These are phyloP conservation scores for Colletotrichum melonis DNA, from an alignment of 2,329 filamentous ascomycete genomes.

Conservation along the genomic window DNA sequence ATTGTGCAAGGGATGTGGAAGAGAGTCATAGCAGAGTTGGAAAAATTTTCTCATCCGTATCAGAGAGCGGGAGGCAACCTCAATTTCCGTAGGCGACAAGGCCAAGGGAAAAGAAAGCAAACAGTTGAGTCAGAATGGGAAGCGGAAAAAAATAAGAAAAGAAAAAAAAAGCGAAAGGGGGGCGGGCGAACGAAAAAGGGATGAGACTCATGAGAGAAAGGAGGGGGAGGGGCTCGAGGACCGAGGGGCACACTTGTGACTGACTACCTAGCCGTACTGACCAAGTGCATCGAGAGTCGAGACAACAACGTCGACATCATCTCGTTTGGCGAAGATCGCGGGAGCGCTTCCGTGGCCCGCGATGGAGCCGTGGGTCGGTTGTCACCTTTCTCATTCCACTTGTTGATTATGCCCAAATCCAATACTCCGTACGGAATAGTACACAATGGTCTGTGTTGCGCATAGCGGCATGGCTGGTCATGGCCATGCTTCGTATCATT, in stretches of 20 bases:
- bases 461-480: not conserved
- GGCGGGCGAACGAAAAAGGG: not conserved
- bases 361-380: not conserved
- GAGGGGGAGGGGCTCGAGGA: conserved; percentile 22
- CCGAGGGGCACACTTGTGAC: not conserved
- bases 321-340: conserved; percentile 23
- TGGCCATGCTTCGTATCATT: not conserved
- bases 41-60: conserved; percentile 5
- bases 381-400: not conserved
- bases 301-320: conserved; percentile 16
- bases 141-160: not conserved
- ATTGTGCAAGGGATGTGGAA: not conserved
- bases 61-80: not conserved
- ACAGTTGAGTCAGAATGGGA: not conserved
- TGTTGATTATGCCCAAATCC: not conserved
- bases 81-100: not conserved
- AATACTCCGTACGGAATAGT: not conserved
- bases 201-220: not conserved
- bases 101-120: not conserved
- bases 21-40: not conserved
- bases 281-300: not conserved
- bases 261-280: too few relatives aligned
- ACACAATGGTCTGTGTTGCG: not conserved
- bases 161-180: not conserved
- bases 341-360: conserved; percentile 10